These are phyloP conservation scores for Candida pseudofarinosa DNA, from an alignment of 805 yeast genomes.

Conservation along the genomic window DNA sequence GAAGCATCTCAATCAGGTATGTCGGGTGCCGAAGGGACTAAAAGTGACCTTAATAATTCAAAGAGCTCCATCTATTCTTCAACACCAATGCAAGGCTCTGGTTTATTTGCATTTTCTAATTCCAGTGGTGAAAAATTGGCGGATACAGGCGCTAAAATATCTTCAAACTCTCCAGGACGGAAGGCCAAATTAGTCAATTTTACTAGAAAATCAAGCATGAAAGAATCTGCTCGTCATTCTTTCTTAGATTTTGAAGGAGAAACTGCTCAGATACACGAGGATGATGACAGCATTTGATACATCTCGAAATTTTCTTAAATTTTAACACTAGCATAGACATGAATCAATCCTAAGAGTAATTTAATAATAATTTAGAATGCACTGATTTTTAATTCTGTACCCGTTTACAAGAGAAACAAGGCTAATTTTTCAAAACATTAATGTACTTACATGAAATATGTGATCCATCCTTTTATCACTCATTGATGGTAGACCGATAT, in stretches of 20 bases:
- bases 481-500: no score
- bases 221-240: conserved; percentile 36
- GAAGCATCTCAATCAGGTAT: conserved; percentile 7
- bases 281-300: conserved; percentile 12
- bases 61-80: background rate
- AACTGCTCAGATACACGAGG: conserved; percentile 30
- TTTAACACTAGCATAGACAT: background rate
- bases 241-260: conserved; percentile 27
- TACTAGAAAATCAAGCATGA: conserved; percentile 40
- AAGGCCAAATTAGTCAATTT: conserved; percentile 46
- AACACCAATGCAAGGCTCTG: conserved; percentile 11
- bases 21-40: background rate
- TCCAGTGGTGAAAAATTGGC: conserved; percentile 1
- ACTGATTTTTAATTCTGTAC: no score
- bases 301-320: background rate
- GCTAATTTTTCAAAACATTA: no score
- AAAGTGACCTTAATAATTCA: background rate
- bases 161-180: conserved; percentile 15
- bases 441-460: no score
- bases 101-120: conserved; percentile 19
- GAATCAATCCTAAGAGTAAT: background rate
- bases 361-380: no score
- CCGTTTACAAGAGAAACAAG: no score
- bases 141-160: conserved; percentile 7
- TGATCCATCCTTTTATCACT: no score